A percentile compares a stretch with the other conserved stretches of the same genome.
Conservation (phyloP, 257 asterid genomes). For the Nyctanthes arbortristis region DNA sequence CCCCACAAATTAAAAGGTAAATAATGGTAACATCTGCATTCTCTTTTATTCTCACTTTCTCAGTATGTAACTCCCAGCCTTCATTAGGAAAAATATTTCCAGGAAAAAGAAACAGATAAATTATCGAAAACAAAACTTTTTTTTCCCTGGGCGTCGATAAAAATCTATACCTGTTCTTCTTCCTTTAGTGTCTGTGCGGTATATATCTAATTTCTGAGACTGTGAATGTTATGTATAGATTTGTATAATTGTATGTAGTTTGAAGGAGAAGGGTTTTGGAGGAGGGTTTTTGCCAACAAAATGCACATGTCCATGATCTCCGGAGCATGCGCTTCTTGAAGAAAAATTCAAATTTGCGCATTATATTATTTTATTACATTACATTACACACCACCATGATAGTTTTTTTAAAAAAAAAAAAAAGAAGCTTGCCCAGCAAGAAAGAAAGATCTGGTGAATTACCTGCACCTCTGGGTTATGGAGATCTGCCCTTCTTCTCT, state of each 20-base stretch:
- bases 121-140: neutral
- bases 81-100: neutral
- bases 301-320: conserved; percentile 28
- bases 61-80: neutral
- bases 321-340: conserved; percentile 16
- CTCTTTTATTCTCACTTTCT: no score
- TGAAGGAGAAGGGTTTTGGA: conserved; percentile 26
- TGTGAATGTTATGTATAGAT: neutral
- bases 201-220: neutral
- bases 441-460: conserved; percentile 39
- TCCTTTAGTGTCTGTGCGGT: conserved; percentile 2
- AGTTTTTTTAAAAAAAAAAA: neutral
- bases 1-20: neutral
- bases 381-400: neutral
- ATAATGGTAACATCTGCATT: neutral
- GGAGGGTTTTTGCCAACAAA: conserved; percentile 26
- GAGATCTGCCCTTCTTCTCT: neutral
- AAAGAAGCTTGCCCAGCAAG: conserved; percentile 44
- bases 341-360: neutral
- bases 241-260: neutral
- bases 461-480: conserved; percentile 5
- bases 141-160: conserved; percentile 7
- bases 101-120: neutral
- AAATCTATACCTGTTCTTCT: conserved; percentile 21
- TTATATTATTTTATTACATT: neutral